Evolutionary conservation across 1,284 basidiomycete species (phyloP).

Genomic region (Microbotryomycetes sp.): DNA sequence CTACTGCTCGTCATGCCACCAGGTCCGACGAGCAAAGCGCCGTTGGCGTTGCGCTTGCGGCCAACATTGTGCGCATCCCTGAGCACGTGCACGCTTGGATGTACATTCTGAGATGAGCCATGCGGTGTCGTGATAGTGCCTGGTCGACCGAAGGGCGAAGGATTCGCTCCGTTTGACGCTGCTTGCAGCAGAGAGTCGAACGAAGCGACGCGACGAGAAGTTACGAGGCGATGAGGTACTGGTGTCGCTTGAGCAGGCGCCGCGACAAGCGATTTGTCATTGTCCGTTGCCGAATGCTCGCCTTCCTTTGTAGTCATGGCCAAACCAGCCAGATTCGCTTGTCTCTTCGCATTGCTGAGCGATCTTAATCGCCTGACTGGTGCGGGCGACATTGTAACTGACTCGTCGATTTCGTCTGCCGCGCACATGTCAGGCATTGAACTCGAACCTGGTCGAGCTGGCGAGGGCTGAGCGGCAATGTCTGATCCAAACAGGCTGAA

Average conservation of each 20-base stretch:
- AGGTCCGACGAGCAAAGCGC: constrained; percentile 27
- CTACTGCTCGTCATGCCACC: constrained; percentile 10
- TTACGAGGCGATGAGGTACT: not conserved
- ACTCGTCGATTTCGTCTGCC: not conserved
- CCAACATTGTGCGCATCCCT: constrained; percentile 1
- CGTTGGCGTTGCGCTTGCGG: constrained; percentile 34
- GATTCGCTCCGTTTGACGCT: not conserved
- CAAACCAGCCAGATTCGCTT: not conserved
- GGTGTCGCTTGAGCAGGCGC: not conserved
- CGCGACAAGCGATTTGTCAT: not conserved
- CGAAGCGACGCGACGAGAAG: constrained; percentile 2
- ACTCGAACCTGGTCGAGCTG: not conserved
- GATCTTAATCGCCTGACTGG: not conserved
- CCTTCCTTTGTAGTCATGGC: too few relatives aligned
- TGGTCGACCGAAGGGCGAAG: not conserved
- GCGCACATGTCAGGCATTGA: constrained; percentile 21
- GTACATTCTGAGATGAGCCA: not conserved
- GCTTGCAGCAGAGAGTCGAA: constrained; percentile 2
- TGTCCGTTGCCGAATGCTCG: not conserved
- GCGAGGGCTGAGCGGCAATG: constrained; percentile 6
- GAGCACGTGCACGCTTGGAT: not conserved
- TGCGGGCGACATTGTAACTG: not conserved
- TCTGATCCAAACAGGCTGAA: constrained; percentile 22
- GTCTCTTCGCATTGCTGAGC: not conserved
- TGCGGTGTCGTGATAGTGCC: constrained; percentile 2